A percentile compares a stretch with the other conserved stretches of the same genome.
phyloP scores from a whole-genome alignment of 441 rosid species.

The Populus hybrid region DNA sequence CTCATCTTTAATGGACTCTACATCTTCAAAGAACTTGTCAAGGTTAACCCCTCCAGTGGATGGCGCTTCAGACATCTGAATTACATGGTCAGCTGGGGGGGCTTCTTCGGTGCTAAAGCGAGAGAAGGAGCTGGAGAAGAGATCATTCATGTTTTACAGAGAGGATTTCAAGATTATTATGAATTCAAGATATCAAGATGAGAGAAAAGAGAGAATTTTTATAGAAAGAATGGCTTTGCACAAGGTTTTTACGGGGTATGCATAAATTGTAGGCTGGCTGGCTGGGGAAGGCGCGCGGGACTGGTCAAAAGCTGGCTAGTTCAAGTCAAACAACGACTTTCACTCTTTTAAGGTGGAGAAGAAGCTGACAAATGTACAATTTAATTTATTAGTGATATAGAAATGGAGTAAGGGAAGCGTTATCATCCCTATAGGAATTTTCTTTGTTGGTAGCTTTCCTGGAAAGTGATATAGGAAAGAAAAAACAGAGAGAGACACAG shows the following conservation, averaged over 20 bases:
- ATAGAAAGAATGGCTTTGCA: background rate
- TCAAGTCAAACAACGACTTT: background rate
- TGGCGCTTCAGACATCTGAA: constrained; percentile 45
- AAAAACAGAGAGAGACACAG: background rate
- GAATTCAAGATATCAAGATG: background rate
- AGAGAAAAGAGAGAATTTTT: background rate
- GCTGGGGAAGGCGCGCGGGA: background rate
- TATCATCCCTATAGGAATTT: background rate
- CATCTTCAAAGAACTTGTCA: constrained; percentile 68
- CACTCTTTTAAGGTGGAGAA: background rate
- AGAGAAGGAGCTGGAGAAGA: constrained; percentile 74
- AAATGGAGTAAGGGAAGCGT: background rate
- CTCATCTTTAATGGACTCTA: constrained; percentile 63
- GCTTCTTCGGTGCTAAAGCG: constrained; percentile 52
- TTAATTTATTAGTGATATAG: background rate
- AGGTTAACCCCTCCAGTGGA: constrained; percentile 53
- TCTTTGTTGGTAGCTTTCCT: background rate
- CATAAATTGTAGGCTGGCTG: background rate
- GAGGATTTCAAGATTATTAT: background rate
- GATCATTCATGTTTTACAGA: constrained; percentile 51
- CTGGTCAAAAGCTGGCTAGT: background rate
- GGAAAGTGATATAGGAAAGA: background rate
- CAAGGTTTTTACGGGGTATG: background rate
- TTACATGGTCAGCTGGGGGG: constrained; percentile 34
- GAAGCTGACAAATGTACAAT: background rate